Base-by-base conservation (phyloP, 306 rosid species). In the Cucumis cinereus region DNA sequence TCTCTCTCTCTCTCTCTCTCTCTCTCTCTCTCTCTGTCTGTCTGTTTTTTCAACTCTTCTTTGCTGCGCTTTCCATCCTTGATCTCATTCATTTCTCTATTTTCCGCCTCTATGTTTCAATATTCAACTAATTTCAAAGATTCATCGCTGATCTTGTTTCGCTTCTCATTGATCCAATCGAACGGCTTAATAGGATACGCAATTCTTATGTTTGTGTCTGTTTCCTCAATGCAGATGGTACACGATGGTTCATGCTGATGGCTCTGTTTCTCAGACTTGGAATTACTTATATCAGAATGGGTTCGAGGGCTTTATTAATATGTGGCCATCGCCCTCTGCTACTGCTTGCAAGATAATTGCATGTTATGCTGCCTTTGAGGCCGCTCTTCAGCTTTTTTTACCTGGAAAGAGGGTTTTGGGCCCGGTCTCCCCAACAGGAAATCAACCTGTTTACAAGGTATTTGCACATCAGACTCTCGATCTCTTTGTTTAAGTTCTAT, bases 381-480 rank as follows among this genome's bases (percentile, higher is more conserved):
- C 97, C 0, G 87, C 85, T 0, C 98, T 94, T 84, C 96, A 85
- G 74, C 95, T 94, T 70, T 88, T 94, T 83, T 82, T 94, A 1
- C 98, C 98, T 15, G 97, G 90, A 4, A 52, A 84, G 50, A 90
- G 79, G 35, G 93, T 94, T 3, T 85, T 89, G 62, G 98, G 98
- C 26, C 98, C 98, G 4, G 57, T 94, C 63, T 92, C 98, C 67
- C 97, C 98, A 0, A n/a, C 88, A 6, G 96, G 97, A 35, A 87
- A 94, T 17, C 87, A 73, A 13, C 98, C 98, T 83, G 85, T 94
- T 7, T 92, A 94, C 87, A 94, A 94, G 98, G 98, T 93, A 30
- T 15, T 24, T 73, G 19, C 76, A 49, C 26, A 38, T 60, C 70
- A 15, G 2, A 24, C 71, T 54, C 26, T 9, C 11, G 59, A 54